Base-by-base conservation (phyloP, 305 asterid species). In the Salvia sclarea region DNA sequence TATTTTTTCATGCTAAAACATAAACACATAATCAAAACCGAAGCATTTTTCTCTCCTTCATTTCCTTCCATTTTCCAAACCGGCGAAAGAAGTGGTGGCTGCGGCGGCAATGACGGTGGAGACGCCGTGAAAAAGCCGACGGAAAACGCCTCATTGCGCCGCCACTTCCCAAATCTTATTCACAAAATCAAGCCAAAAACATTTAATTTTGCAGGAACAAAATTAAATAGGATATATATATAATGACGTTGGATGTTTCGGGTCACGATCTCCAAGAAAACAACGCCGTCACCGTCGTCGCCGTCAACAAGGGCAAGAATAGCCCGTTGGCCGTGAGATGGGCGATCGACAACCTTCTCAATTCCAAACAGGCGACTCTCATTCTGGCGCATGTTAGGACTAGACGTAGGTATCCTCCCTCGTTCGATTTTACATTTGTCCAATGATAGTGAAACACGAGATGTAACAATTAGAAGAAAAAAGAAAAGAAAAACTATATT, bases 281-380 rank as follows among this genome's bases (percentile, higher is more conserved):
- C 38, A 73, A 71, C 24, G 68, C 44, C 31, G 68, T 77, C 41
- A 75, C 82, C 8, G 87, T 70, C 11, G 96, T 88, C 40, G 96
- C 92, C 10, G 58, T 91, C 48, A 91, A 76, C 67, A 86, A 75
- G 75, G 89, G 85, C 80, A 91, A 81, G 70, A 65, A 76, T 35
- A 86, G 91, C 78, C 21, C 77, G 2, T 37, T 66, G 3, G 88
- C 89, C 14, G 86, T 86, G 41, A 70, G 66, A 84, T 88, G 95
- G 96, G 86, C 95, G 8, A 68, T 88, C 10, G 91, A 88, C 1
- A 68, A 85, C 76, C 81, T 91, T 59, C 64, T 79, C 30, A n/a
- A 56, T 3, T 44, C 69, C 13, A 68, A 76, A 61, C 68, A 66
- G 3, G 44, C 30, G 30, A 25, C 48, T n/a, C 76, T 91, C 40